Evolutionary conservation across 176 grass and related monocot species (phyloP).

Genomic region (Hyparrhenia diplandra): DNA sequence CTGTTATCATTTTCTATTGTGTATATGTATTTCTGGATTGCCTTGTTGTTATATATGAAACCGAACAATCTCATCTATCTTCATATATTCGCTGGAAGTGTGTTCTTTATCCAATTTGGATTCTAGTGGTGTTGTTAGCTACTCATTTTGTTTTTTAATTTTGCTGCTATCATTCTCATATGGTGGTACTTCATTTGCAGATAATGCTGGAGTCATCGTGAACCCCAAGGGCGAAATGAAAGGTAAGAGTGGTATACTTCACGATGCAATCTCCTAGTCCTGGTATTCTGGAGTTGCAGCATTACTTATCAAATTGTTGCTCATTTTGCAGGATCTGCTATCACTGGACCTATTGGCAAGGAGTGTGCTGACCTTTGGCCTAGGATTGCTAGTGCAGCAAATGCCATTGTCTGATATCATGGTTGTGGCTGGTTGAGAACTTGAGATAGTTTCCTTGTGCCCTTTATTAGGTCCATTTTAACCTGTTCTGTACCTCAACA

Average conservation of each 20-base stretch:
- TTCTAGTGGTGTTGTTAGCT: background rate
- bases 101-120: background rate
- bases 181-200: constrained; percentile 2
- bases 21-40: background rate
- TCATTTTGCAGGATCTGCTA: constrained; percentile 42
- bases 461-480: background rate
- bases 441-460: background rate
- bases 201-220: constrained; percentile 64
- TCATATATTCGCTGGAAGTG: background rate
- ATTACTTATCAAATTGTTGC: background rate
- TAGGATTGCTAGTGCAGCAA: constrained; percentile 55
- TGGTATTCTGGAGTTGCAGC: background rate
- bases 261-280: background rate
- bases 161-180: background rate
- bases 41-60: background rate
- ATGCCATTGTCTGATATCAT: constrained; percentile 41
- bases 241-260: constrained; percentile 9
- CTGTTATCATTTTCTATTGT: background rate
- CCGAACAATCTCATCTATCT: background rate
- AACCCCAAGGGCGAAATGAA: constrained; percentile 67
- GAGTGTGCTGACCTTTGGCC: constrained; percentile 59
- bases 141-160: background rate
- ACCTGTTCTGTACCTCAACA: background rate
- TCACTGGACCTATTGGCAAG: constrained; percentile 60
- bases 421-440: no score